phyloP scores from a whole-genome alignment of 2,329 filamentous ascomycete species.

The Calycina herbarum region DNA sequence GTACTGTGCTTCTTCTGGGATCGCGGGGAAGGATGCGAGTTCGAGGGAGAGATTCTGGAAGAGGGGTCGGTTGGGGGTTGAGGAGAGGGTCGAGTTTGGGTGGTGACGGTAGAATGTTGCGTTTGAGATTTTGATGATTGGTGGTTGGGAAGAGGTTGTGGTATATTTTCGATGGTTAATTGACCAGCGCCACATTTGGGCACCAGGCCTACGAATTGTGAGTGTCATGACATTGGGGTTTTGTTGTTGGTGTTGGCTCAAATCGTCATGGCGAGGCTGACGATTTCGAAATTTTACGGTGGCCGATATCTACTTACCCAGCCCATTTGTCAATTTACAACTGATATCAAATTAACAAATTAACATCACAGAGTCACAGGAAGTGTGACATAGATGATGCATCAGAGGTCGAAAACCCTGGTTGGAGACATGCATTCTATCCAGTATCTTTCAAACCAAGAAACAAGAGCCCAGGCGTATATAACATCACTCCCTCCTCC shows the following conservation, averaged over 20 bases:
- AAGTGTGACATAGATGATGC: too few relatives aligned
- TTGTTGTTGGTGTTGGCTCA: not conserved
- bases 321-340: not conserved
- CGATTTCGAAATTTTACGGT: not conserved
- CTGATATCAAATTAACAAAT: not conserved
- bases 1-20: constrained; percentile 49
- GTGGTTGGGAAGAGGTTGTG: constrained; percentile 40
- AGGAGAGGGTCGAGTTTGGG: constrained; percentile 52
- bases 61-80: constrained; percentile 61
- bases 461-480: constrained; percentile 1
- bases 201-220: not conserved
- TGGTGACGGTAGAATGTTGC: constrained; percentile 82
- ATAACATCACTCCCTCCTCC: constrained; percentile 1
- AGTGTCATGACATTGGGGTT: not conserved
- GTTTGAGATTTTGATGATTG: constrained; percentile 71
- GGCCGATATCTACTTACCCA: not conserved
- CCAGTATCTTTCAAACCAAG: constrained; percentile 2
- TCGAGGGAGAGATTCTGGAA: constrained; percentile 72
- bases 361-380: not conserved
- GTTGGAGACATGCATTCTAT: constrained; percentile 5
- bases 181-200: not conserved
- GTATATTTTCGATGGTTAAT: not conserved
- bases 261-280: not conserved
- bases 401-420: not conserved
- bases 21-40: constrained; percentile 56